Evolutionary conservation across 2,329 filamentous ascomycete species (phyloP), one percentile per base, ranked within the genome.

Genomic region (Microcyclosporella mali): DNA sequence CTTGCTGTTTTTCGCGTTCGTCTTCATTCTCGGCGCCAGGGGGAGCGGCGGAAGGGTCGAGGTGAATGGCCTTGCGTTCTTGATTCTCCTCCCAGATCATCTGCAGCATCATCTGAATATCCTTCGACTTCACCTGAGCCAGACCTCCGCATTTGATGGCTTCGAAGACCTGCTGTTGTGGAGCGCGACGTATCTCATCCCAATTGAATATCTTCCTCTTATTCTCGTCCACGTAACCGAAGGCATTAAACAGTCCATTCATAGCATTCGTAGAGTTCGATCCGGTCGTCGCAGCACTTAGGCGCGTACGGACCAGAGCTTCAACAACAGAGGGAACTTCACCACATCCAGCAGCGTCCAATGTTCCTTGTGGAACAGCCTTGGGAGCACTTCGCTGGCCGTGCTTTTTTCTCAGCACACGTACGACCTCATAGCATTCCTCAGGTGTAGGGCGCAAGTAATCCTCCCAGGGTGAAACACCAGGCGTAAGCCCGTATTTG

Each of bases 141-240:
- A 89, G 69, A 0, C 88, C 88, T 8, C 85, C 85, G 6, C 68
- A 66, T 52, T 79, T 80, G 57, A 92, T 88, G 0, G 84, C 77
- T 38, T 82, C 67, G 34, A 76, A 77, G n/a, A 92, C 70, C 4
- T 83, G 77, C 30, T 75, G 69, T 3, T 77, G 60, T 1, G 77
- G 63, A 1, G 81, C 77, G 18, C 68, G 62, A 16, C 79, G 76
- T 1, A 89, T 81, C 8, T 77, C 78, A 52, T 87, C 78, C 83
- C 84, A 90, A 58, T 88, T 71, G 6, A 88, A 81, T 41, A 82
- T 85, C 2, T 82, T 82, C 53, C 82, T 79, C 4, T 82, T 83
- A 6, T 83, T 79, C 32, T 75, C 70, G 25, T 79, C 61, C 3
- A 83, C 65, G 14, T 78, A 70, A 1, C 85, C 84, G 49, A 83